Evolutionary conservation across 805 yeast genomes (phyloP), one percentile per base, ranked within the genome.

Genomic region (Lipomyces oligophaga): DNA sequence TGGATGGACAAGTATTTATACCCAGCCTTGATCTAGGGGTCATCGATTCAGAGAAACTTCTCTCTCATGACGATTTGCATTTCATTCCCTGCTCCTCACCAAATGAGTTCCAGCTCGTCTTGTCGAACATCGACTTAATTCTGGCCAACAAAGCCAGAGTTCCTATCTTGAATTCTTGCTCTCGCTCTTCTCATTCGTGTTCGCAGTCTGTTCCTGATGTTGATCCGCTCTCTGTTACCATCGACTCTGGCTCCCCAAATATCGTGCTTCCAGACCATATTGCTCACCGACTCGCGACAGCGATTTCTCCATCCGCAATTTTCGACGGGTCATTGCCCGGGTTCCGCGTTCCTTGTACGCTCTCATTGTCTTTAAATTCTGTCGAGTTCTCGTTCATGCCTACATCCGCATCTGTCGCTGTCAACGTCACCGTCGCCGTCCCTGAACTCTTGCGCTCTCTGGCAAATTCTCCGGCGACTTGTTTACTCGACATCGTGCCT

Each of bases 241-340:
- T 51, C 37, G 55, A 51, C 27, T 43, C 55, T 5, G 55, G 55
- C 10, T 48, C 55, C 18, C 20, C 44, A 5, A 54, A 54, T 8
- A 51, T 47, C 8, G 38, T 21, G 6, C 10, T 51, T 13, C 20
- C 18, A 7, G 55, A 51, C 28, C 15, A n/a, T 18, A 18, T 51
- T n/a, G 55, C 55, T 4, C 54, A 51, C 21, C 19, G 28, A 10
- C 25, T 51, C 20, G 55, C 54, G 20, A 3, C 8, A 11, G n/a
- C 46, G 4, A 35, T 51, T 15, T 30, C 34, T 6, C 16, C 39
- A n/a, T 20, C 5, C 11, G 54, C 55, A 1, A 16, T 22, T 3
- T 51, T 48, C 41, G 55, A 51, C 34, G 7, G 5, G 8, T 39
- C 46, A 7, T 31, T 49, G 4, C 54, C 55, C 3, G 55, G 55